Evolutionary conservation across 176 grass and related monocot species (phyloP).

Genomic region (Poa annua): DNA sequence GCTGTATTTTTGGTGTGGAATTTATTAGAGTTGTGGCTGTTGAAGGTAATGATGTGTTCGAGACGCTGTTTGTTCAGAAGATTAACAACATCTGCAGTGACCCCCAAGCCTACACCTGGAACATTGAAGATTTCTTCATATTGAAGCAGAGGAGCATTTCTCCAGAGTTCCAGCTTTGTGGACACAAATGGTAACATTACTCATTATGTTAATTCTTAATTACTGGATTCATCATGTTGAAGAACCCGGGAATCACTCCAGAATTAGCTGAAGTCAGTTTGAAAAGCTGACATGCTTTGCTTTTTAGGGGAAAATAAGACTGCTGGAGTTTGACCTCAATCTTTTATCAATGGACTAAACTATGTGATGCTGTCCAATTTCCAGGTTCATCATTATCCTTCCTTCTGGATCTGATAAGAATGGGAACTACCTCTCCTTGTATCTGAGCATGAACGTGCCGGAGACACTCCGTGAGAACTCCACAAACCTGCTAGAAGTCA

Average conservation of each 20-base stretch:
- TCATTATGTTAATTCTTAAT: not conserved
- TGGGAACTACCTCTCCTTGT: conserved; percentile 36
- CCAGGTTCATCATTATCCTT: conserved; percentile 12
- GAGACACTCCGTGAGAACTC: not conserved
- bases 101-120: conserved; percentile 27
- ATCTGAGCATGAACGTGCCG: conserved; percentile 1
- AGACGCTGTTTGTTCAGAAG: conserved; percentile 41
- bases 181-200: conserved; percentile 44
- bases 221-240: conserved; percentile 3
- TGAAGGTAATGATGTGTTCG: not conserved
- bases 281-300: not conserved
- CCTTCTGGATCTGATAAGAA: conserved; percentile 3
- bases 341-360: too few relatives aligned
- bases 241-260: not conserved
- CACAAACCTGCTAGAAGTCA: conserved; percentile 31
- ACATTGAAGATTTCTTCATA: conserved; percentile 35
- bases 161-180: conserved; percentile 25
- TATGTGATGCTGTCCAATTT: conserved; percentile 21
- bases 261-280: not conserved
- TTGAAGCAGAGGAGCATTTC: conserved; percentile 18
- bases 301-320: not conserved
- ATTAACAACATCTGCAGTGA: conserved; percentile 20
- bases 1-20: conserved; percentile 39
- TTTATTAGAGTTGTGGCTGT: conserved; percentile 20
- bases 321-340: not conserved